These are phyloP conservation scores for Calvatia gigantea DNA, from an alignment of 768 basidiomycete genomes.

Conservation along the genomic window DNA sequence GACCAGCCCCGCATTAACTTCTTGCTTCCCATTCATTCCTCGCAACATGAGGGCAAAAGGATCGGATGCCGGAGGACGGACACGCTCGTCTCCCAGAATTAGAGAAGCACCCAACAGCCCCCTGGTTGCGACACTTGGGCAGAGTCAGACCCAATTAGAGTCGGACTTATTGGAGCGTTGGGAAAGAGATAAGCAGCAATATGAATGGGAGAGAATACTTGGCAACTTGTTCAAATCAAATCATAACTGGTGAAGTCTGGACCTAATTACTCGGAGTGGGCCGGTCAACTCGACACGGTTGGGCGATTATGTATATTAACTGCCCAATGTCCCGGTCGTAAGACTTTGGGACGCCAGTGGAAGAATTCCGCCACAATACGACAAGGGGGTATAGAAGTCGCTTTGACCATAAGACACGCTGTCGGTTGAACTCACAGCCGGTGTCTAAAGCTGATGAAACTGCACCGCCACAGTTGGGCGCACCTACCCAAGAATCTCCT, in stretches of 20 bases:
- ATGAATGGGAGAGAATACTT: background rate
- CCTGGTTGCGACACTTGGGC: too few species aligned
- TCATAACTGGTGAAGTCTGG: background rate
- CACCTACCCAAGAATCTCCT: background rate
- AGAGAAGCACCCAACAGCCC: background rate
- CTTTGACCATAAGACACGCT: too few species aligned
- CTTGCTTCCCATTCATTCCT: background rate
- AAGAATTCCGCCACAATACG: too few species aligned
- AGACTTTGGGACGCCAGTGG: too few species aligned
- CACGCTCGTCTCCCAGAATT: too few species aligned
- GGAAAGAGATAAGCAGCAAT: background rate
- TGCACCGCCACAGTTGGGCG: slow-evolving; percentile 10
- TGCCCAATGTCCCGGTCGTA: too few species aligned
- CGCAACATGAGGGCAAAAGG: background rate
- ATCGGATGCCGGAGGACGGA: background rate
- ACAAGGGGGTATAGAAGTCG: too few species aligned
- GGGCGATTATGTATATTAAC: background rate
- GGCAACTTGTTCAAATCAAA: background rate
- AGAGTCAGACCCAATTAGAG: too few species aligned
- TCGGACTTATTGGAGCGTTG: background rate
- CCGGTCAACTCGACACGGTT: background rate
- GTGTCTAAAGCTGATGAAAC: slow-evolving; percentile 7
- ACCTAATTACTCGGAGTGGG: slow-evolving; percentile 1
- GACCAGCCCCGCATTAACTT: background rate
- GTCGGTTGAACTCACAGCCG: background rate